Evolutionary conservation across 2,329 filamentous ascomycete species (phyloP), one percentile per base, ranked within the genome.

Genomic region (Pseudogymnoascus sp.): DNA sequence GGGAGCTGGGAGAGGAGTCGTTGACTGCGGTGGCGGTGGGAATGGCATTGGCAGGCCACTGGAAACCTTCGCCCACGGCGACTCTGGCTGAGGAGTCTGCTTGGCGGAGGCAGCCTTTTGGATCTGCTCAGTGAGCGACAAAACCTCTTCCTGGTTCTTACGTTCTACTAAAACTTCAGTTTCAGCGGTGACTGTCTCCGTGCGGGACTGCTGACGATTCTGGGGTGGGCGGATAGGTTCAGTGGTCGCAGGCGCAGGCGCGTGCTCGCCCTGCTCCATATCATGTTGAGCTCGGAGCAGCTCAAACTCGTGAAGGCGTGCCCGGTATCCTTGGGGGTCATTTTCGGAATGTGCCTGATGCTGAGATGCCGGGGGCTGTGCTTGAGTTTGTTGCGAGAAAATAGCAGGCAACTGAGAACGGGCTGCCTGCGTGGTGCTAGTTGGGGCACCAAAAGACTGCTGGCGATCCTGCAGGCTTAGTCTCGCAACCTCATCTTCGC

Each of bases 1-100:
- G 10, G 92, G 92, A 0, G 92, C 92, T 3, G 92, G 90, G 34
- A 96, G 79, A 38, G 91, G 90, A 2, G 90, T 95, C 19, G 83
- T 82, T 2, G 89, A 90, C 59, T 85, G 84, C 9, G 86, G 83
- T 3, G 81, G 82, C 28, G 82, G 82, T 18, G 82, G 82, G 70
- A 86, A 86, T 4, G 88, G 86, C 79, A 89, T 85, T n/a, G 91
- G 89, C 68, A 95, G 80, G 26, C 84, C 86, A 21, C 76, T 73
- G 63, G 84, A 82, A 21, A 79, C 75, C 69, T 83, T 84, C 28
- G 74, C 77, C 82, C 82, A 85, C 15, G 79, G 78, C 10, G 79
- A 78, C 60, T 79, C 73, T 28, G 69, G 66, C 39, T 80, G 76
- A 26, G 64, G 61, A 12, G 81, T 81, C 59, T 84, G 78, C 67